Base-by-base conservation (phyloP, 1,284 basidiomycete genomes). In the Moesziomyces antarcticus region DNA sequence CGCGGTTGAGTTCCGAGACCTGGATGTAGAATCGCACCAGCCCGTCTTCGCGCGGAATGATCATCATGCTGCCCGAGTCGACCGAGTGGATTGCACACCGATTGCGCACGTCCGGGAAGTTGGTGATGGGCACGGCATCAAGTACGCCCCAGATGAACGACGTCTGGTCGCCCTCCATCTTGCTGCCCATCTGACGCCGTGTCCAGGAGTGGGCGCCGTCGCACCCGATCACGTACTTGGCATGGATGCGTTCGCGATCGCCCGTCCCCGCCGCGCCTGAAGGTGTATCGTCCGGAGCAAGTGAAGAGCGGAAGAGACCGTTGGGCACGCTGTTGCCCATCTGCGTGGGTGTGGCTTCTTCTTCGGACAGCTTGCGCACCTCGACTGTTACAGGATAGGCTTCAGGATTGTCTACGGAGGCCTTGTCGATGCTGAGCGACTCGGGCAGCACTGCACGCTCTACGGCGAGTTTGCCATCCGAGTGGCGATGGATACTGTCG, bases 1-100 rank as follows among this genome's bases (percentile, higher is more conserved):
- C 87, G 53, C 89, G 89, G 30, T 86, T 88, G 60, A 88, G 87
- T 44, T 89, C 78, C n/a, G 66, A 69, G 4, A 87, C 85, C 79
- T 93, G 92, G 51, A 92, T 88, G 82, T 93, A 93, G 3, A 93
- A 80, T 42, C 92, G 88, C 25, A 92, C 88, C 68, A 87, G 87
- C 73, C 91, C 90, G 11, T 84, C 77, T 56, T 85, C 84, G 44
- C 92, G 88, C 0, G 92, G 92, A 55, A 93, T 91, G 63, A 92
- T 85, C 90, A 93, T 90, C 75, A 88, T 88, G 48, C 75, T 77
- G 10, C 79, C 78, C 22, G 70, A 67, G 13, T 81, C 86, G 22
- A 59, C 60, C 0, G 90, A 91, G 81, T 91, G 91, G 40, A 91
- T 87, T 18, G 88, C 90, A 48, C 87, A 87, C 65, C 87, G 87